Evolutionary conservation across 768 basidiomycete species (phyloP).

Genomic region (Leccinum longicurvipes): DNA sequence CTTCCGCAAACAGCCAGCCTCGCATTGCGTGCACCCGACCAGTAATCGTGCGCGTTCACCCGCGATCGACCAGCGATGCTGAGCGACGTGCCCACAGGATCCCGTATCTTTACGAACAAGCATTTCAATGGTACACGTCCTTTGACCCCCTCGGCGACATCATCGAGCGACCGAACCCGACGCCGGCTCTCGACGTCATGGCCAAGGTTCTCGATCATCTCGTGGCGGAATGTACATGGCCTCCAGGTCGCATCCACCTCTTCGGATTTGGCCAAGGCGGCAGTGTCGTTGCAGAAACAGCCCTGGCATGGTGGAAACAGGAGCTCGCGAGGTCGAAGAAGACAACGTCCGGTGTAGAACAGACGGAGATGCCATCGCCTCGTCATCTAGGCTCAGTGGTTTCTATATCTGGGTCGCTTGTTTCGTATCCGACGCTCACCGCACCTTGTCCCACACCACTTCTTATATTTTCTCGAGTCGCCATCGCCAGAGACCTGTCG

Average conservation of each 20-base stretch:
- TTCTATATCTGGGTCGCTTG: slow-evolving; percentile 65
- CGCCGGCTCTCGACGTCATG: slow-evolving; percentile 58
- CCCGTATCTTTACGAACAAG: slow-evolving; percentile 73
- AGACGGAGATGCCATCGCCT: slow-evolving; percentile 3
- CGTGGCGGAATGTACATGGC: slow-evolving; percentile 60
- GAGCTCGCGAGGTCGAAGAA: slow-evolving; percentile 15
- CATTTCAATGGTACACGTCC: slow-evolving; percentile 84
- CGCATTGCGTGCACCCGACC: slow-evolving; percentile 75
- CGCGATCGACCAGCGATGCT: slow-evolving; percentile 5
- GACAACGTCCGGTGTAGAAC: slow-evolving; percentile 6
- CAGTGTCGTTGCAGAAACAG: slow-evolving; percentile 67
- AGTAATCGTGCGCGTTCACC: slow-evolving; percentile 41
- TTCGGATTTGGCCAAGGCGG: slow-evolving; percentile 92
- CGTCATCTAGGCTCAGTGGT: slow-evolving; percentile 63
- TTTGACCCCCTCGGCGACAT: slow-evolving; percentile 79
- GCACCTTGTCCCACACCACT: slow-evolving; percentile 55
- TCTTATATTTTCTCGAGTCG: slow-evolving; percentile 53
- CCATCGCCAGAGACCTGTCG: slow-evolving; percentile 45
- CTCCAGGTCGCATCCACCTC: slow-evolving; percentile 66
- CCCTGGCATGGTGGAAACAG: slow-evolving; percentile 53
- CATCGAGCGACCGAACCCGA: slow-evolving; percentile 69
- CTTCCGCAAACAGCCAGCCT: slow-evolving; percentile 90
- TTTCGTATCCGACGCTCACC: slow-evolving; percentile 71
- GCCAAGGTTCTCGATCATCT: slow-evolving; percentile 54
- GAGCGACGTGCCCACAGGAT: slow-evolving; percentile 43